Evolutionary conservation across 176 grass and related monocot species (phyloP).

Genomic region (Avena eriantha): DNA sequence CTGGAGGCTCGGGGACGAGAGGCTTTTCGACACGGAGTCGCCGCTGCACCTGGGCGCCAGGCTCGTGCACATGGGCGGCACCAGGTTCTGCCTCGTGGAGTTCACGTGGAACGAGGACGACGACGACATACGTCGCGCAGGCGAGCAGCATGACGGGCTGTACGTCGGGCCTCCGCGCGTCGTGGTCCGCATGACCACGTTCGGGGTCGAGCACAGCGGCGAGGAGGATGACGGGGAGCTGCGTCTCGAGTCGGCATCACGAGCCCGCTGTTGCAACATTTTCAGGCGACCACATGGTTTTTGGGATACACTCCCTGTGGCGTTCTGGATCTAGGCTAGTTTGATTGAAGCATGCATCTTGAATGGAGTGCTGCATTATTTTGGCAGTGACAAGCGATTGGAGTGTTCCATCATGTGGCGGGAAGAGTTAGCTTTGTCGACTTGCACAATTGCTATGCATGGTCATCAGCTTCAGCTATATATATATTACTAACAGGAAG

Average conservation of each 20-base stretch:
- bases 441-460: no score
- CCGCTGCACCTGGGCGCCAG: neutral
- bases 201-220: neutral
- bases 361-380: no score
- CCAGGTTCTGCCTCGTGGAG: slow-evolving; percentile 18
- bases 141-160: neutral
- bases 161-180: neutral
- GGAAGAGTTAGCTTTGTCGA: no score
- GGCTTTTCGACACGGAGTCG: neutral
- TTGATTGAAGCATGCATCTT: neutral
- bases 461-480: no score
- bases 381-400: no score
- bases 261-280: neutral
- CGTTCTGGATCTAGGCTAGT: slow-evolving; percentile 18
- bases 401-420: no score
- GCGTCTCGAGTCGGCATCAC: neutral
- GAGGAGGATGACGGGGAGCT: neutral
- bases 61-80: slow-evolving; percentile 21
- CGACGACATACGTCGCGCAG: neutral
- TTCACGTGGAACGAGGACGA: neutral
- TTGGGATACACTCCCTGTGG: neutral
- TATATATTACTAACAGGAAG: no score
- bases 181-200: slow-evolving; percentile 24
- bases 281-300: neutral
- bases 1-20: neutral